Conservation (phyloP, 257 asterid genomes). For the Solanum lycopersicoides region DNA sequence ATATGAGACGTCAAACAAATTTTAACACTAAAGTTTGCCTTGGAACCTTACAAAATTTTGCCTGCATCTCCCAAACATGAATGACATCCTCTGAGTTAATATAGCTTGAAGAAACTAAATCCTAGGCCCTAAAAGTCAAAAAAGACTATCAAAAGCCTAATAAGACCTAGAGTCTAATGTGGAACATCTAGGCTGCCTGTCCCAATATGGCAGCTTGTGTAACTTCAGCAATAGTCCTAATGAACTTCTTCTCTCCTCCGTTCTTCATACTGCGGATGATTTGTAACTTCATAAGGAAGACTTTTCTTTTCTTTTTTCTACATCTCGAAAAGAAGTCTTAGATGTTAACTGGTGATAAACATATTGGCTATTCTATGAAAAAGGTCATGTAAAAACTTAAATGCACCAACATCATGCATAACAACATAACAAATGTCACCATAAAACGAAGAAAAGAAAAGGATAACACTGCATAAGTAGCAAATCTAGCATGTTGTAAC, state of each 20-base stretch:
- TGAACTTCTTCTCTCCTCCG: neutral
- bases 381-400: neutral
- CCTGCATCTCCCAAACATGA: neutral
- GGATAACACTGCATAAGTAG: neutral
- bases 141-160: neutral
- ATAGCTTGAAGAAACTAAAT: neutral
- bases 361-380: neutral
- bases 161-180: neutral
- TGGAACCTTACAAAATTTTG: neutral
- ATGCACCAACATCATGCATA: neutral
- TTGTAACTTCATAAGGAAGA: neutral
- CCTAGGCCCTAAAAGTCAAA: neutral
- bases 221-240: neutral
- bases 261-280: neutral
- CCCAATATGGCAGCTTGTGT: neutral
- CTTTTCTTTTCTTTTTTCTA: neutral
- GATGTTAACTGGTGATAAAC: neutral
- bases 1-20: neutral
- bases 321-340: neutral
- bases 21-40: neutral
- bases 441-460: neutral
- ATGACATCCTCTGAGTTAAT: neutral
- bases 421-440: neutral
- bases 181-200: neutral
- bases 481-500: neutral